Base-by-base conservation (phyloP, 2,329 filamentous ascomycete genomes). In the Epichloe brachyelytri region DNA sequence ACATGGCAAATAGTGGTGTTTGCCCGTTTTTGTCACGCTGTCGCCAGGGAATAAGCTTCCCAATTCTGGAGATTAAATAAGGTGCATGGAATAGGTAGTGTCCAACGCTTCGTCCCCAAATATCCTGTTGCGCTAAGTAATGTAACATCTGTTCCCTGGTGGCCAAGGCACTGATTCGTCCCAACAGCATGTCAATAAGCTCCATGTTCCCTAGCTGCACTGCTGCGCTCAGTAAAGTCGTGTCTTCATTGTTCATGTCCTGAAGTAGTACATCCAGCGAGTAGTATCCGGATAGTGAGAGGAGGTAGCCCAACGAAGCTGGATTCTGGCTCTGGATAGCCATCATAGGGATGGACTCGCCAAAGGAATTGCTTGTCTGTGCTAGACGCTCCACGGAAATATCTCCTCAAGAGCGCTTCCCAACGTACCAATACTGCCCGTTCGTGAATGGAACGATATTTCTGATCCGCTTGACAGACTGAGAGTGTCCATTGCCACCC, bases 1-100 rank as follows among this genome's bases (percentile, higher is more conserved):
- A 97, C 1, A 97, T 74, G 2, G 93, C 93, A 65, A 98, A 97
- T 8, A 98, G 71, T 2, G 93, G 94, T n/a, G 94, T 98, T 67
- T 97, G 93, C 0, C 93, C 93, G 62, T 97, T 96, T 65, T 89
- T 94, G 67, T 98, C 93, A 58, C 85, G 88, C 65, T 94, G 81
- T 52, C 82, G 79, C 93, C 93, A 98, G 8, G 88, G 86, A 49
- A 98, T 73, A 57, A 91, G 69, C 53, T 78, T 76, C 2, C 89
- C 90, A 54, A 97, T 83, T 50, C 78, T 77, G 43, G 74, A 71
- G 57, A 98, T 93, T 19, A 98, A 73, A 49, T 79, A 76, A 2
- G 93, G 93, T 8, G 88, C 84, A 62, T 95, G 86, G 70, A 98
- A 98, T 15, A 98, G 75, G 65, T 98, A 98, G 67, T 98, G 93